Evolutionary conservation across 1,139 yeast species (phyloP), one percentile per base, ranked within the genome.

Genomic region (Lodderomyces theae): DNA sequence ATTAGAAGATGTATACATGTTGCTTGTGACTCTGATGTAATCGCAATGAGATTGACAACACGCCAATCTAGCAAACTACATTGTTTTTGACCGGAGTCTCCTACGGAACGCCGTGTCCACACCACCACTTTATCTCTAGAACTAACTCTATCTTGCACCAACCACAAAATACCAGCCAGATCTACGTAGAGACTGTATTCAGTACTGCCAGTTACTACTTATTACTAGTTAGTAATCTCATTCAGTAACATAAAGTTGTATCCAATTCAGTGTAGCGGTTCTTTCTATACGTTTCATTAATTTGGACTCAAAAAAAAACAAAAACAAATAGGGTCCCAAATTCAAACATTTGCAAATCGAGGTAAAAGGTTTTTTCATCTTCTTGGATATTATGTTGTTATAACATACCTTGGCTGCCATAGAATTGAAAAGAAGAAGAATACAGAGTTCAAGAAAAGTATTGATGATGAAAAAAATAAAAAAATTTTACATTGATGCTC

Each of bases 241-340:
- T 28, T 28, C 31, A 28, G 13, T 15, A 8, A 10, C 12, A 18
- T 12, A 28, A 16, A 4, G 5, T 23, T 22, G 9, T 22, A 17
- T 35, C 16, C 24, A 25, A 36, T 31, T 56, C 61, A 56, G 61
- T 55, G 61, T 56, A 56, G 61, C 61, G 61, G 61, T 56, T 56
- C 61, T 56, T 53, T 53, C 34, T 43, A 47, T 28, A 41, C 23
- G 45, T 55, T 54, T 56, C 60, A 54, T 49, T 19, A 41, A 40
- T 22, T 44, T 48, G 29, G 18, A 31, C 29, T 16, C 23, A 19
- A 21, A 29, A 25, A 18, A n/a, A n/a, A n/a, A n/a, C n/a, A n/a
- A n/a, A n/a, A n/a, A n/a, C n/a, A n/a, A n/a, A n/a, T n/a, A n/a
- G n/a, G 24, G 16, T 15, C 8, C 13, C n/a, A 32, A 36, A 35